Evolutionary conservation across 2,329 filamentous ascomycete species (phyloP).

Genomic region (Moelleriella libera): DNA sequence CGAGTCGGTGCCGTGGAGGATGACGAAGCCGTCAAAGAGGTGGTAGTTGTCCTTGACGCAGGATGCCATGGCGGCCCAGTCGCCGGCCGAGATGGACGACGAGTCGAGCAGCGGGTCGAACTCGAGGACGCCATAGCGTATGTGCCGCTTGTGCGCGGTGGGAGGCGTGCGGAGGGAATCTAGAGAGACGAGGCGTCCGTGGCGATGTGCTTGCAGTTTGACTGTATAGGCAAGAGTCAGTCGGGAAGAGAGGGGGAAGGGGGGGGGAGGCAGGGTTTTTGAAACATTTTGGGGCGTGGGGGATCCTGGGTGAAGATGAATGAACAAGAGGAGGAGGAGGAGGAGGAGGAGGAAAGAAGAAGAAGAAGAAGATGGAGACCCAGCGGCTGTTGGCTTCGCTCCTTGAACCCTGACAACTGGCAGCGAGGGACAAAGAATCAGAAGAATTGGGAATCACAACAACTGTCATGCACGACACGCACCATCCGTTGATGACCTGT

Average conservation of each 20-base stretch:
- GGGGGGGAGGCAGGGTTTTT: too few relatives aligned
- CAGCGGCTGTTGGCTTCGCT: background rate
- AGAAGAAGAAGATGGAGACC: background rate
- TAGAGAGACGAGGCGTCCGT: conserved; percentile 36
- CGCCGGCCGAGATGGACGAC: conserved; percentile 73
- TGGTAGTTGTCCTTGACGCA: conserved; percentile 77
- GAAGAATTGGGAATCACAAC: too few relatives aligned
- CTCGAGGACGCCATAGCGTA: conserved; percentile 74
- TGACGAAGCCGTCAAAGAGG: conserved; percentile 79
- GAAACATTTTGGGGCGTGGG: too few relatives aligned
- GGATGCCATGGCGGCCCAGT: conserved; percentile 73
- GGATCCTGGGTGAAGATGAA: too few relatives aligned
- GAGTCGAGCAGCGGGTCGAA: conserved; percentile 78
- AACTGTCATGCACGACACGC: background rate
- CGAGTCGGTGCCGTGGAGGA: conserved; percentile 83
- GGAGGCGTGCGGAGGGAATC: conserved; percentile 65
- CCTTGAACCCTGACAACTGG: background rate
- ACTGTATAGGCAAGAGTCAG: conserved; percentile 14
- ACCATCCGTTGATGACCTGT: conserved; percentile 24
- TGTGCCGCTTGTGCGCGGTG: conserved; percentile 65
- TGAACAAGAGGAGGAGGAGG: too few relatives aligned
- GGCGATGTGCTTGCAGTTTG: conserved; percentile 34
- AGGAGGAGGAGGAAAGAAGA: background rate
- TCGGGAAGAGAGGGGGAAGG: background rate
- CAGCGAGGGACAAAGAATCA: too few relatives aligned